Conservation (phyloP, 192 early-diverging fungal species). For the Phlyctochytrium arcticum region DNA sequence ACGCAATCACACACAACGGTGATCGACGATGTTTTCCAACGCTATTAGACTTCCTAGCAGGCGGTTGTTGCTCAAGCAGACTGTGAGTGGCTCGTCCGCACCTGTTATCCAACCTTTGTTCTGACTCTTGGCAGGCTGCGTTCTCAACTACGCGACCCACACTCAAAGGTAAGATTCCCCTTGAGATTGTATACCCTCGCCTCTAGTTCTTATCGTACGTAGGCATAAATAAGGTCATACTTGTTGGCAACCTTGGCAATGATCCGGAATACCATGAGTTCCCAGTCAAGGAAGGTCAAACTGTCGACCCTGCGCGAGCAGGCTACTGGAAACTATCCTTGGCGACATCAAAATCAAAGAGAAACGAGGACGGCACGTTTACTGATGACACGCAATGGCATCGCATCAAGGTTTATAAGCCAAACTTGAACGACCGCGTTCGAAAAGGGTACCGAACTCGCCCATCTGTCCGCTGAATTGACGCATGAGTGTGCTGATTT, state of each 20-base stretch:
- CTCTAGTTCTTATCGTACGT: too few relatives aligned
- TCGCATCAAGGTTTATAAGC: neutral
- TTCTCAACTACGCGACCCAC: too few relatives aligned
- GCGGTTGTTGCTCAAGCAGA: too few relatives aligned
- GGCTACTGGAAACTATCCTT: neutral
- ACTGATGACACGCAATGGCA: conserved; percentile 5
- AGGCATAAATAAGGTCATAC: neutral
- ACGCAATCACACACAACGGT: too few relatives aligned
- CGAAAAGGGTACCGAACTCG: neutral
- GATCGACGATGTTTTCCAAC: too few relatives aligned
- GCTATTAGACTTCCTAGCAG: too few relatives aligned
- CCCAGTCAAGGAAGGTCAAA: neutral
- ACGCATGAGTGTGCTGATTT: neutral
- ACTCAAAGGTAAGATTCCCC: too few relatives aligned
- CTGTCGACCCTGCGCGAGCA: neutral
- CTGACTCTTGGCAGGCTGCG: too few relatives aligned
- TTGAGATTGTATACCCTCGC: too few relatives aligned
- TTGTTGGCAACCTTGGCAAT: neutral
- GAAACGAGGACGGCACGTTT: neutral
- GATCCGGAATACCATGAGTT: neutral
- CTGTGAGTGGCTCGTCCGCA: too few relatives aligned
- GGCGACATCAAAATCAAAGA: neutral
- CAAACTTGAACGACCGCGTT: neutral
- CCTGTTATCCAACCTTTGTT: too few relatives aligned
- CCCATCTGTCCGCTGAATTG: neutral